phyloP scores from a whole-genome alignment of 2,329 filamentous ascomycete species.

The Penicillium expansum region DNA sequence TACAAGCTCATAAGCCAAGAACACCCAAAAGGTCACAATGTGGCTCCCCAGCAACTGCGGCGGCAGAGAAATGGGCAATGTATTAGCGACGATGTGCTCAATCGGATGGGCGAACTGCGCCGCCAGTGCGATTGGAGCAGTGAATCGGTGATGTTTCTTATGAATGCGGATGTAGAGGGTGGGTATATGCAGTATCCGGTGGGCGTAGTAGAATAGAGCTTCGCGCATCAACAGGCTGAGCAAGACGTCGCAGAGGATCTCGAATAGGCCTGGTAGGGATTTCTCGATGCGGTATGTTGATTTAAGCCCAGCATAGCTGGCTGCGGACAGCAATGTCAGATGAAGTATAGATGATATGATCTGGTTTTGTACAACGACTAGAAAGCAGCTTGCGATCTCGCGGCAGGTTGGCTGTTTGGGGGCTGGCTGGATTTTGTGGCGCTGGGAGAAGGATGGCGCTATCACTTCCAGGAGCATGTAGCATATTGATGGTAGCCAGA shows the following conservation, averaged over 20 bases:
- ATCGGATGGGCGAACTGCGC: slow-evolving; percentile 58
- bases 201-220: slow-evolving; percentile 55
- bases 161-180: slow-evolving; percentile 52
- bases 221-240: slow-evolving; percentile 49
- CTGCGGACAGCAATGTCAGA: slow-evolving; percentile 19
- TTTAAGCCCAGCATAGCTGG: slow-evolving; percentile 9
- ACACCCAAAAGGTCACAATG: slow-evolving; percentile 54
- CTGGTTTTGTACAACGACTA: slow-evolving; percentile 51
- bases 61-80: slow-evolving; percentile 52
- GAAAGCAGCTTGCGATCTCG: slow-evolving; percentile 48
- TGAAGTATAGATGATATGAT: slow-evolving; percentile 41
- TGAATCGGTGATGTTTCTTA: slow-evolving; percentile 58
- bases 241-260: slow-evolving; percentile 44
- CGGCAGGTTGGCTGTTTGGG: slow-evolving; percentile 49
- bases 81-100: slow-evolving; percentile 57
- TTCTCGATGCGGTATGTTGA: slow-evolving; percentile 42
- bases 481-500: slow-evolving; percentile 30
- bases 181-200: slow-evolving; percentile 53
- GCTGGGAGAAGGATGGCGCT: slow-evolving; percentile 49
- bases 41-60: slow-evolving; percentile 49
- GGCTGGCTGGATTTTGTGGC: slow-evolving; percentile 56
- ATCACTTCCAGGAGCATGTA: slow-evolving; percentile 47
- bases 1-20: slow-evolving; percentile 49
- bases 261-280: slow-evolving; percentile 36
- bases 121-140: slow-evolving; percentile 54